phyloP scores from a whole-genome alignment of 768 basidiomycete genomes.

The Lentinula guzmanii region DNA sequence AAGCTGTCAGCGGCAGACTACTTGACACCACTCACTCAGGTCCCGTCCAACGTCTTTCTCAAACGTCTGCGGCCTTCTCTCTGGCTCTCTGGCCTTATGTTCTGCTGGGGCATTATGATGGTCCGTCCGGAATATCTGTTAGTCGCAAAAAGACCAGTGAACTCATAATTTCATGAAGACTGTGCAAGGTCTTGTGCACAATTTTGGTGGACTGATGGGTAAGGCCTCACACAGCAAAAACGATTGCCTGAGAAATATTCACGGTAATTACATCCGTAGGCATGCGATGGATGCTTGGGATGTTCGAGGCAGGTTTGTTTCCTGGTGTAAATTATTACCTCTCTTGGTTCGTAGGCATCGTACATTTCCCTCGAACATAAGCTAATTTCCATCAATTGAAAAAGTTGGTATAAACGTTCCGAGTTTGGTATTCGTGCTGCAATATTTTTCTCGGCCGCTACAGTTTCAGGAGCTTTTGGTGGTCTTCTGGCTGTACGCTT shows the following conservation, averaged over 20 bases:
- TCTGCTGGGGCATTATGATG: slow-evolving; percentile 74
- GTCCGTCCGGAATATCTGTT: slow-evolving; percentile 22
- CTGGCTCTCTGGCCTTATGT: slow-evolving; percentile 72
- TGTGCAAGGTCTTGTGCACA: slow-evolving; percentile 63
- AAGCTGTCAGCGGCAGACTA: neutral
- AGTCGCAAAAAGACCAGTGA: neutral
- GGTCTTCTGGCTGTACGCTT: slow-evolving; percentile 58
- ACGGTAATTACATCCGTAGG: slow-evolving; percentile 25
- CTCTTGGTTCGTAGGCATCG: slow-evolving; percentile 46
- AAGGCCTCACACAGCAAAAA: slow-evolving; percentile 16
- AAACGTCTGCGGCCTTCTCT: slow-evolving; percentile 72
- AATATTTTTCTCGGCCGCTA: slow-evolving; percentile 74
- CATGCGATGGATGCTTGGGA: slow-evolving; percentile 67
- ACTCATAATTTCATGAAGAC: slow-evolving; percentile 37
- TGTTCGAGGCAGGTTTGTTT: slow-evolving; percentile 68
- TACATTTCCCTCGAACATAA: neutral
- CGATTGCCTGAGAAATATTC: neutral
- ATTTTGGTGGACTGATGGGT: slow-evolving; percentile 68
- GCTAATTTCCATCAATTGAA: neutral
- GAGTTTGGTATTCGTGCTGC: slow-evolving; percentile 69
- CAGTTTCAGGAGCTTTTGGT: slow-evolving; percentile 78
- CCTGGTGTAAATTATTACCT: slow-evolving; percentile 67
- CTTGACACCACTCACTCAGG: slow-evolving; percentile 21
- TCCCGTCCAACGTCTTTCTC: slow-evolving; percentile 68
- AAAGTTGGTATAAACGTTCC: slow-evolving; percentile 54